Evolutionary conservation across 164 flowering plant genomes (phyloP).

Genomic region (Vitis vinifera): DNA sequence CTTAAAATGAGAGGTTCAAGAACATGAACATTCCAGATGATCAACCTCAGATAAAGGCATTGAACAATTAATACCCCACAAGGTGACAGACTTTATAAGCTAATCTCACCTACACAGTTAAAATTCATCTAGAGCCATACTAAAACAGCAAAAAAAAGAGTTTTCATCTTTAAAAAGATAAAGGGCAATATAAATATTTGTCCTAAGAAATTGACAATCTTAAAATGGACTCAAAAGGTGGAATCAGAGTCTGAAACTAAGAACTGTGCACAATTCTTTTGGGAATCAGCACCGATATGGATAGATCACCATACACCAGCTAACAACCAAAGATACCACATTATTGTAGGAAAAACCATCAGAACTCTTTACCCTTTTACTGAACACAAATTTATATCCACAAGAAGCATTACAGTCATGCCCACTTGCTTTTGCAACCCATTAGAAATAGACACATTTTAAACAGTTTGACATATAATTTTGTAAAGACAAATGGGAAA

Average conservation of each 20-base stretch:
- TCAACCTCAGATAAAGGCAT: neutral
- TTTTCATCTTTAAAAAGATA: neutral
- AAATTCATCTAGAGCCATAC: neutral
- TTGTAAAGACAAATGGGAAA: neutral
- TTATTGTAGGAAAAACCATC: no score
- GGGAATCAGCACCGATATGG: no score
- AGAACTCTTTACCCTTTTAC: no score
- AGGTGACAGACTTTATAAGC: neutral
- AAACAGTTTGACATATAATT: neutral
- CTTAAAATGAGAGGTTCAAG: neutral
- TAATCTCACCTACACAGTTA: neutral
- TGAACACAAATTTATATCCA: neutral
- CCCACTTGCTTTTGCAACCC: neutral
- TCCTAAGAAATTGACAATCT: no score
- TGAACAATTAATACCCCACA: neutral
- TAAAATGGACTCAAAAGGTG: no score
- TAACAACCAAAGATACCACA: no score
- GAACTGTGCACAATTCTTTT: no score
- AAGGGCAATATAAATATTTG: no score
- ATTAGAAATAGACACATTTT: neutral
- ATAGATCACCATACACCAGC: no score
- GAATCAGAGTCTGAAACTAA: no score
- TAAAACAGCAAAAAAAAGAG: neutral
- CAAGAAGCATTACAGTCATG: neutral
- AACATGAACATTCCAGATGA: neutral